phyloP scores from a whole-genome alignment of 139 green algal species.

The Zygnema cylindricum region DNA sequence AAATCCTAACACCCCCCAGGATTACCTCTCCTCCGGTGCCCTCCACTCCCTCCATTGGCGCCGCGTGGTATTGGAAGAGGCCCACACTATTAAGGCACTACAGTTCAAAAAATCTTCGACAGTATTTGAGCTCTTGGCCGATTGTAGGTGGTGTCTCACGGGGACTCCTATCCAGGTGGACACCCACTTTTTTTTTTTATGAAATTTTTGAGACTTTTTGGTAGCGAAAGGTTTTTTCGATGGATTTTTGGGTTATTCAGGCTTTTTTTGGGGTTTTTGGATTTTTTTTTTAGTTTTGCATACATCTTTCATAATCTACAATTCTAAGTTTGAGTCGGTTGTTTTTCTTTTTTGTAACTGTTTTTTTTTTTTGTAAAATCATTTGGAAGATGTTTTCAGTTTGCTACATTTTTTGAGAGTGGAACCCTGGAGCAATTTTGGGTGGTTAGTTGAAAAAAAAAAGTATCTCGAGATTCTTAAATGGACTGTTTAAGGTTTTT shows the following conservation, averaged over 20 bases:
- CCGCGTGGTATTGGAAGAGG: slow-evolving; percentile 91
- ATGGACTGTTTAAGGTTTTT: too few species aligned
- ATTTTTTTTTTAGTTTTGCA: neutral
- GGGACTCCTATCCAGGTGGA: slow-evolving; percentile 88
- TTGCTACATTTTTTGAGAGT: slow-evolving; percentile 82
- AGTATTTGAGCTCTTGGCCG: slow-evolving; percentile 38
- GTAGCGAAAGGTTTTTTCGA: neutral
- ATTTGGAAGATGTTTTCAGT: slow-evolving; percentile 86
- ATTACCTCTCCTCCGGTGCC: slow-evolving; percentile 32
- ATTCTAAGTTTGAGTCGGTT: neutral
- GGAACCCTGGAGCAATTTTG: slow-evolving; percentile 60
- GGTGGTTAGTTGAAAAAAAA: too few species aligned
- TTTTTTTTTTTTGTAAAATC: slow-evolving; percentile 71
- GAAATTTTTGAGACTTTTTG: slow-evolving; percentile 1
- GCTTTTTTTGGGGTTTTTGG: neutral
- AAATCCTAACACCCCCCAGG: too few species aligned
- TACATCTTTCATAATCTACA: neutral
- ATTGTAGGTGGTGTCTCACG: slow-evolving; percentile 86
- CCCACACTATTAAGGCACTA: slow-evolving; percentile 88
- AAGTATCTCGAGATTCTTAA: too few species aligned
- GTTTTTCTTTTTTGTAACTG: neutral
- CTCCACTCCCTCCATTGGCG: slow-evolving; percentile 54
- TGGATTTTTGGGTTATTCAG: neutral
- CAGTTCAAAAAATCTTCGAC: slow-evolving; percentile 73
- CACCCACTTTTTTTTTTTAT: slow-evolving; percentile 22